Base-by-base conservation (phyloP, 1,284 basidiomycete species). In the Trichosporon sp. region DNA sequence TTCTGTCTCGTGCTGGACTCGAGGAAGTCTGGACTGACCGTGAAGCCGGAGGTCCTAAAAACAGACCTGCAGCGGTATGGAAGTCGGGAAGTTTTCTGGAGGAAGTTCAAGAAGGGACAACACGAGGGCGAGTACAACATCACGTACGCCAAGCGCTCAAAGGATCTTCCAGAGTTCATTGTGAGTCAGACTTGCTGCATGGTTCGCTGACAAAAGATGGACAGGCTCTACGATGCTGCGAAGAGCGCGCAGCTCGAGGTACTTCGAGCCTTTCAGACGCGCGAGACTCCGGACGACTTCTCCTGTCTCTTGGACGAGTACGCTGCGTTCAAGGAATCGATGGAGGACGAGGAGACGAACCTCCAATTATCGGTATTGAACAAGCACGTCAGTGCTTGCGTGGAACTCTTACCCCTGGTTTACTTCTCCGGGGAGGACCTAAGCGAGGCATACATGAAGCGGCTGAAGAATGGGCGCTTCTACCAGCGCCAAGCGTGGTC, bases 1-100 rank as follows among this genome's bases (percentile, higher is more conserved):
- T 81, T 80, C 73, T 78, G 76, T 43, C 73, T 70, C 26, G 78
- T 82, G 6, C 76, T 81, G 0, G 81, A 81, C 72, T 78, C 78
- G 2, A 68, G 77, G 11, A 82, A 82, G 72, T 78, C 77, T 38
- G 80, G 81, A 14, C 69, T 82, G 12, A 54, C 38, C 12, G 73
- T 82, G 11, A 71, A 72, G 19, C 63, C 70, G 0, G 70, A 76
- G 1, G 71, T 78, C 14, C 66, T 54, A 19, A 68, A 26, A 38
- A 10, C 14, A 1, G 79, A 82, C 67, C 31, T 59, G 48, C 40
- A 63, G 35, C 56, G 26, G 14, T 76, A 74, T 51, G 67, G 65
- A 6, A 75, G 76, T 8, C 65, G 71, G 1, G 54, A 81, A 0
- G 71, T 37, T 2, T 82, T 37, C 4, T 82, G 81, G 81, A 63